These are phyloP conservation scores for Staphylotrichum longicolle DNA, from an alignment of 495 filamentous ascomycete species.

Conservation along the genomic window DNA sequence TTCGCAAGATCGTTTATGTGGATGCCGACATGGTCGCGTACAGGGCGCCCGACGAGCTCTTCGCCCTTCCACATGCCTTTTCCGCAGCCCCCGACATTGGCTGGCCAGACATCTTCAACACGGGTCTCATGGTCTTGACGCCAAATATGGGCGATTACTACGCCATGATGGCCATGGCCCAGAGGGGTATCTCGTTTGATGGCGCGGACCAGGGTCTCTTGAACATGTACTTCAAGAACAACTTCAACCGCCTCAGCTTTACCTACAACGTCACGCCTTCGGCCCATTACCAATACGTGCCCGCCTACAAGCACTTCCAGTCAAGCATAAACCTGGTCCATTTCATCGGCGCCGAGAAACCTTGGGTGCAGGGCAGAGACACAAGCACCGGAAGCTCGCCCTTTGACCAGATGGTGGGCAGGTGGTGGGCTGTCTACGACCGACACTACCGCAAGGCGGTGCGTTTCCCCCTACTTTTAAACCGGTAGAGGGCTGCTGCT, in stretches of 20 bases:
- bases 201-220: conserved; percentile 95
- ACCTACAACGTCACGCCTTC: conserved; percentile 95
- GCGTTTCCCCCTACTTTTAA: conserved; percentile 8
- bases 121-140: conserved; percentile 85
- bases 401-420: conserved; percentile 73
- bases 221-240: conserved; percentile 85
- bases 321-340: conserved; percentile 83
- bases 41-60: conserved; percentile 87
- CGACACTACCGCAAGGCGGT: conserved; percentile 67
- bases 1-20: conserved; percentile 84
- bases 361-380: conserved; percentile 73
- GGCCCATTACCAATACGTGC: conserved; percentile 90
- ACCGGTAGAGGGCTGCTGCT: conserved; percentile 17
- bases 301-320: conserved; percentile 90
- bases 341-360: conserved; percentile 90
- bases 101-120: conserved; percentile 99
- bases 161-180: conserved; percentile 76
- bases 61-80: conserved; percentile 71
- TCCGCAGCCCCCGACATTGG: conserved; percentile 93
- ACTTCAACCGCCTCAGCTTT: conserved; percentile 86
- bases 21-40: conserved; percentile 88
- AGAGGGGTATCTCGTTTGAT: conserved; percentile 88
- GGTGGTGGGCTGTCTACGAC: conserved; percentile 94
- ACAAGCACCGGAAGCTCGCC: conserved; percentile 55
- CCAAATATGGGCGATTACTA: conserved; percentile 87